These are phyloP conservation scores for Aspergillus sojae DNA, from an alignment of 2,329 filamentous ascomycete genomes.

Conservation along the genomic window DNA sequence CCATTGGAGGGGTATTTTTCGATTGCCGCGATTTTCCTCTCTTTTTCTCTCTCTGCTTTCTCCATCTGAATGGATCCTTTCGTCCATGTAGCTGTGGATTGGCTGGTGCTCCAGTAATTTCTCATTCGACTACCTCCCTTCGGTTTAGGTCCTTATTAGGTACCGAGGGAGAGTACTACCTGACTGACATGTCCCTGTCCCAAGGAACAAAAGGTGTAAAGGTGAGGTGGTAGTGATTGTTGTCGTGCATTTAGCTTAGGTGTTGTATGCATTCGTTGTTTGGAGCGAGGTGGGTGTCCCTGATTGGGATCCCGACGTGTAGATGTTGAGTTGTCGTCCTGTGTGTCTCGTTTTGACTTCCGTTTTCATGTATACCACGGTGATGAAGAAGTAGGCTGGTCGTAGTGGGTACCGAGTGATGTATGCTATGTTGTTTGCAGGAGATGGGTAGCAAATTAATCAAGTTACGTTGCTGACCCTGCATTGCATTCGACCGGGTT, in stretches of 20 bases:
- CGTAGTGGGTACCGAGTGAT: background rate
- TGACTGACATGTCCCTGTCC: background rate
- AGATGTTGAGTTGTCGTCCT: slow-evolving; percentile 1
- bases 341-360: background rate
- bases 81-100: background rate
- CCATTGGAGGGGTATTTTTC: slow-evolving; percentile 3
- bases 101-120: background rate
- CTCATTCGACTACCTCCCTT: background rate
- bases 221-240: slow-evolving; percentile 6
- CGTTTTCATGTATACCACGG: background rate
- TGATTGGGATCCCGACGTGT: background rate
- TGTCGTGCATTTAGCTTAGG: background rate
- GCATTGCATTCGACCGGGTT: background rate
- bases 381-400: background rate
- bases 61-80: background rate
- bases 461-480: background rate
- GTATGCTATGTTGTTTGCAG: background rate
- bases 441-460: background rate
- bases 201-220: background rate
- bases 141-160: background rate
- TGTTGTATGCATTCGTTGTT: slow-evolving; percentile 4
- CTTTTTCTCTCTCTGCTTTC: background rate
- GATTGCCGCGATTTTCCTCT: background rate
- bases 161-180: background rate
- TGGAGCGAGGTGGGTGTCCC: background rate